Evolutionary conservation across 345 rosid genomes (phyloP), one percentile per base, ranked within the genome.

Genomic region (Jatropha curcas): DNA sequence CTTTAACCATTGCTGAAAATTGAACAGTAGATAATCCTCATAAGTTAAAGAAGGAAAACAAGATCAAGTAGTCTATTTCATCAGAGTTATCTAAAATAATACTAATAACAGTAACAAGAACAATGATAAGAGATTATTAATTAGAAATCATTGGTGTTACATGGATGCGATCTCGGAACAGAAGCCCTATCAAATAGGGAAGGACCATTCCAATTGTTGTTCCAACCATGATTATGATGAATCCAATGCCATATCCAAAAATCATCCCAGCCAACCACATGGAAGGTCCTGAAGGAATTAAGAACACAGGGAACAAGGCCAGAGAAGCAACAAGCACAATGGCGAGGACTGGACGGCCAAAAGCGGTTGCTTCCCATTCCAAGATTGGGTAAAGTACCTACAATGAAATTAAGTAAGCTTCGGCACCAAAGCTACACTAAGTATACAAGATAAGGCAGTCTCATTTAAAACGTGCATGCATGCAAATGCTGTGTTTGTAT

Each of bases 241-340:
- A 95, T 39, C 99, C 99, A 22, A 91, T 81, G 69, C 94, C 96
- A 62, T 95, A 95, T 52, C 99, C 98, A 25, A 93, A 95, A 65
- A 93, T 91, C 99, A 95, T 95, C 30, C 99, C 99, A 79, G 97
- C 94, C 82, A 95, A 78, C 99, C 98, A 95, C 99, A 95, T 95
- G 57, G 99, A 95, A 52, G 99, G 99, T 60, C 97, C 99, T 3
- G 99, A 95, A 84, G 99, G 99, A 60, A 95, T 90, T 76, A 95
- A 79, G 72, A 95, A 83, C 61, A 93, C 98, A 60, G 99, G 99
- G 78, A 95, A 90, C 81, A 93, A 67, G 31, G 99, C 98, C 74
- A 95, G 83, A 52, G 98, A 95, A 68, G 89, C 87, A 74, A 90
- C 75, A 60, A 95, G 96, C 71, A 95, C 96, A 45, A 86, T 52